Conservation (phyloP, 2,329 filamentous ascomycete species). For the Colletotrichum sp. region DNA sequence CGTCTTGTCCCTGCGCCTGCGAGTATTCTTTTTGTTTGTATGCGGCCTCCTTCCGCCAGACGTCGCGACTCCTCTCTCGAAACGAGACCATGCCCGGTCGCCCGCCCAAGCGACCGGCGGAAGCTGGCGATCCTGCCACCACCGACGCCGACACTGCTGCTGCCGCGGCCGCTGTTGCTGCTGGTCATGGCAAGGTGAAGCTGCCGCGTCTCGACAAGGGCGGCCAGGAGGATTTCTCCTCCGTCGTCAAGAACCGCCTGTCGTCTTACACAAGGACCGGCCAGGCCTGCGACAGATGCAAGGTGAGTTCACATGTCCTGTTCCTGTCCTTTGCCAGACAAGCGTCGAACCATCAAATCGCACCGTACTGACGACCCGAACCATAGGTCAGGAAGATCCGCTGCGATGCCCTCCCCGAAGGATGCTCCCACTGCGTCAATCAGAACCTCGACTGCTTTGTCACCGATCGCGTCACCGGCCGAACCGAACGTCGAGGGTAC, state of each 20-base stretch:
- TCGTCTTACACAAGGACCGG: constrained; percentile 70
- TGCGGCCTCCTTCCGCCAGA: neutral
- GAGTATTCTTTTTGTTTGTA: neutral
- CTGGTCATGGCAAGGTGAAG: constrained; percentile 46
- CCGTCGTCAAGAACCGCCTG: constrained; percentile 60
- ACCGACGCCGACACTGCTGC: constrained; percentile 14
- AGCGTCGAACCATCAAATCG: neutral
- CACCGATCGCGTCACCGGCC: constrained; percentile 85
- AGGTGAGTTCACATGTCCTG: constrained; percentile 55
- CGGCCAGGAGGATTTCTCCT: constrained; percentile 55
- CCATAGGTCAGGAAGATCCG: constrained; percentile 80
- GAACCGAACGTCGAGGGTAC: constrained; percentile 79
- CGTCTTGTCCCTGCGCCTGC: neutral
- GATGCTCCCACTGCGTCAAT: constrained; percentile 81
- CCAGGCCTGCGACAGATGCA: constrained; percentile 89
- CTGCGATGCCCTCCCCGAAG: constrained; percentile 80
- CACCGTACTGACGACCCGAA: neutral
- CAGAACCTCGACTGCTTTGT: constrained; percentile 81
- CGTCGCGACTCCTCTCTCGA: neutral
- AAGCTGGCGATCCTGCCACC: constrained; percentile 37
- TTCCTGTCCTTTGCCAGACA: neutral
- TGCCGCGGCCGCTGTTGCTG: neutral
- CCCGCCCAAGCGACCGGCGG: constrained; percentile 49
- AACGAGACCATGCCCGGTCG: constrained; percentile 35
- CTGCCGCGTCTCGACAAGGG: constrained; percentile 53